Percentiles rank a stretch among this genome's conserved stretches.
phyloP scores from a whole-genome alignment of 2,329 filamentous ascomycete species.

The Sarocladium strictum region DNA sequence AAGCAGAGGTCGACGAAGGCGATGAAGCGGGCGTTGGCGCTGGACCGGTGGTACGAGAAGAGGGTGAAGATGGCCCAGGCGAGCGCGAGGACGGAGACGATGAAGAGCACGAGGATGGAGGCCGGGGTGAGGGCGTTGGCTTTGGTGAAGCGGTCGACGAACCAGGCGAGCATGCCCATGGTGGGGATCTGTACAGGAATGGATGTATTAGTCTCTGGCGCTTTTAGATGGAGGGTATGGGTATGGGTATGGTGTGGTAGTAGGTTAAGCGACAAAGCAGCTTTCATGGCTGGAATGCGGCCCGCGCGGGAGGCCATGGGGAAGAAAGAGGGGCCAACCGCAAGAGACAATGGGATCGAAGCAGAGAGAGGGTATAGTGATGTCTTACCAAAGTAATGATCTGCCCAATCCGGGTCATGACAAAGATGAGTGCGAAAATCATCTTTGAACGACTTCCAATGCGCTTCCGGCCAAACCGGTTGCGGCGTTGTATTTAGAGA shows the following conservation, averaged over 20 bases:
- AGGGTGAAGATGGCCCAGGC: conserved; percentile 61
- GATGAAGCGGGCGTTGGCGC: conserved; percentile 55
- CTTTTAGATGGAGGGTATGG: too few species aligned
- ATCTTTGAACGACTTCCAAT: conserved; percentile 33
- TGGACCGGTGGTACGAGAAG: conserved; percentile 60
- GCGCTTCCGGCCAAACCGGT: neutral
- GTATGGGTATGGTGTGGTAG: too few species aligned
- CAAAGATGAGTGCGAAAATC: conserved; percentile 58
- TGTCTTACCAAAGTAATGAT: conserved; percentile 56
- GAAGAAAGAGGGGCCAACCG: neutral
- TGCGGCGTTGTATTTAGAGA: neutral
- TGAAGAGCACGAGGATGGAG: conserved; percentile 62
- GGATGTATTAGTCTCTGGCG: neutral
- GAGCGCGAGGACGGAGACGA: conserved; percentile 56
- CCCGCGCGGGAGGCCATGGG: neutral
- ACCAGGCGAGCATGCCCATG: conserved; percentile 62
- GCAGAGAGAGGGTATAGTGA: neutral
- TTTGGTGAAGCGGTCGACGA: conserved; percentile 53
- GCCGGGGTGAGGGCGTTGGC: conserved; percentile 53
- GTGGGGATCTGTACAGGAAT: conserved; percentile 47
- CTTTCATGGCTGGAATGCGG: conserved; percentile 1
- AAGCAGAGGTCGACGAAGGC: conserved; percentile 55
- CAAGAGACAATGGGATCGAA: neutral
- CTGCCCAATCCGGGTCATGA: conserved; percentile 55
- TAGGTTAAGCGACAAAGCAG: too few species aligned